These are phyloP conservation scores for Antrodiella citrinella DNA, from an alignment of 768 basidiomycete genomes.

Conservation along the genomic window DNA sequence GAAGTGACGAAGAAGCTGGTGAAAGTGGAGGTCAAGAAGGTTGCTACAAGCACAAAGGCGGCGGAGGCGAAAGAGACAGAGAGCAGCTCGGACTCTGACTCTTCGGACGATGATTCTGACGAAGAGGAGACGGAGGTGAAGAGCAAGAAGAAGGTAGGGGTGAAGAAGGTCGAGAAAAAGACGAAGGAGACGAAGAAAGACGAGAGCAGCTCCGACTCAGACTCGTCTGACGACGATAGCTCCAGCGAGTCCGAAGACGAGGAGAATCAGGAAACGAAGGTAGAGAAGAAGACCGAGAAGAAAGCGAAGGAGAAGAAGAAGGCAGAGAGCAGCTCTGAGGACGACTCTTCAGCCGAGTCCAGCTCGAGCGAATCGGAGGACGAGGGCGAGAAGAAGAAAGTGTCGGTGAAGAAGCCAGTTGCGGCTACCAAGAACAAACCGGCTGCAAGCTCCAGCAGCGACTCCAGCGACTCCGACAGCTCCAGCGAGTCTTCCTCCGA, in stretches of 20 bases:
- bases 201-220: conserved; percentile 5
- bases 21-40: not conserved
- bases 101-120: too few relatives aligned
- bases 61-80: not conserved
- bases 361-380: conserved; percentile 1
- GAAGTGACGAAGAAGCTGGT: not conserved
- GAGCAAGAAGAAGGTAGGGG: not conserved
- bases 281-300: not conserved
- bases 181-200: conserved; percentile 2
- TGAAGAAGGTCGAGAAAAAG: conserved; percentile 1
- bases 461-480: conserved; percentile 16
- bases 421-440: conserved; percentile 2
- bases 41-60: not conserved
- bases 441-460: conserved; percentile 4
- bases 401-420: not conserved
- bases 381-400: not conserved
- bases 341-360: not conserved
- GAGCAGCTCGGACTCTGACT: too few relatives aligned
- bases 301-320: not conserved
- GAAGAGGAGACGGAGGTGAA: not conserved
- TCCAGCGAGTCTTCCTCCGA: conserved; percentile 22
- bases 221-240: conserved; percentile 6
- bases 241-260: conserved; percentile 1
- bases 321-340: not conserved
- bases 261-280: conserved; percentile 1